These are phyloP conservation scores for Penicillium sp. DNA, from an alignment of 2,329 filamentous ascomycete genomes.

Conservation along the genomic window DNA sequence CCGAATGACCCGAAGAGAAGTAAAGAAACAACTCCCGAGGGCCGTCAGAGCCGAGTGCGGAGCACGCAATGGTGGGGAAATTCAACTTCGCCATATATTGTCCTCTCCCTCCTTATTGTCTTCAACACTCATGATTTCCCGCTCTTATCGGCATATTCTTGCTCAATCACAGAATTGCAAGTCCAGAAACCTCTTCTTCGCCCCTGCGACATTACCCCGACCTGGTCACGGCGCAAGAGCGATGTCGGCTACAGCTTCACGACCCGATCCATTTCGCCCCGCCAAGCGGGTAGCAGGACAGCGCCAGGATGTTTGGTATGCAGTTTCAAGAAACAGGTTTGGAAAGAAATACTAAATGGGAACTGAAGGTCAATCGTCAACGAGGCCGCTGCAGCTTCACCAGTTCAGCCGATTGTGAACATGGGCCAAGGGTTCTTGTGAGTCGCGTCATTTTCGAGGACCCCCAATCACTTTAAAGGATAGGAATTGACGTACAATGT, in stretches of 20 bases:
- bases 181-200: not conserved
- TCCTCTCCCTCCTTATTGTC: constrained; percentile 1
- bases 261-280: constrained; percentile 44
- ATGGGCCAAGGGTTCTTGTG: constrained; percentile 64
- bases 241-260: constrained; percentile 39
- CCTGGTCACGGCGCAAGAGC: constrained; percentile 25
- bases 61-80: constrained; percentile 20
- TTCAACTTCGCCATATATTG: not conserved
- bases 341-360: constrained; percentile 12
- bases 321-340: not conserved
- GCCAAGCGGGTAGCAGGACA: constrained; percentile 49
- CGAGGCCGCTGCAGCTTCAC: constrained; percentile 62
- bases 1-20: not conserved
- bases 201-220: constrained; percentile 16
- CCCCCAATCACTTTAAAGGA: not conserved
- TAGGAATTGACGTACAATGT: not conserved
- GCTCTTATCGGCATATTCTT: constrained; percentile 1
- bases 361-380: constrained; percentile 61
- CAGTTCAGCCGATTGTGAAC: constrained; percentile 64
- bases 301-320: constrained; percentile 51
- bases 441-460: constrained; percentile 22
- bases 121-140: constrained; percentile 9
- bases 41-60: not conserved
- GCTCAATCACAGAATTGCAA: constrained; percentile 1
- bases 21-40: not conserved